Conservation (phyloP, 2,329 filamentous ascomycete species). For the Sporothrix phasma region DNA sequence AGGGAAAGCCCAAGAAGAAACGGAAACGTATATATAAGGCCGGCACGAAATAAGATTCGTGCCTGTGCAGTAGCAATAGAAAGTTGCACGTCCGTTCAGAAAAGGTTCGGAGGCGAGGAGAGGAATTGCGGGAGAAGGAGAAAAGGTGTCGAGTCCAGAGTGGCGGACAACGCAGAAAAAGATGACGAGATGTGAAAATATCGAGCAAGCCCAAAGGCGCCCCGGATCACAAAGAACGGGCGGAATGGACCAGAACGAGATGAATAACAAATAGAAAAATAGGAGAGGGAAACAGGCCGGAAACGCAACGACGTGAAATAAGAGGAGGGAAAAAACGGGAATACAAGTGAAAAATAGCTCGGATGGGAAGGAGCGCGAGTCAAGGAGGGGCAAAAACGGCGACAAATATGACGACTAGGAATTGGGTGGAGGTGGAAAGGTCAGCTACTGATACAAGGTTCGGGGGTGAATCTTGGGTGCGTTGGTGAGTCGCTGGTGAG, state of each 20-base stretch:
- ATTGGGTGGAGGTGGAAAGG: constrained; percentile 3
- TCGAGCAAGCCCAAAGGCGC: background rate
- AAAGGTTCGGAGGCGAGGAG: background rate
- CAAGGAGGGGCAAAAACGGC: constrained; percentile 17
- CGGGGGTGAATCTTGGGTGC: background rate
- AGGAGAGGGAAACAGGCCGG: constrained; percentile 5
- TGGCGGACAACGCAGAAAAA: background rate
- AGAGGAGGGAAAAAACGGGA: background rate
- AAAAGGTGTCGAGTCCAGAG: background rate
- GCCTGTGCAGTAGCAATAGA: background rate
- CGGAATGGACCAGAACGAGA: background rate
- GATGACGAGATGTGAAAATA: constrained; percentile 2
- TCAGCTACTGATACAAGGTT: background rate
- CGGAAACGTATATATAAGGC: background rate
- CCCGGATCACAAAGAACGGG: background rate
- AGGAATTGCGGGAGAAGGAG: background rate
- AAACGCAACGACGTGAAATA: constrained; percentile 6
- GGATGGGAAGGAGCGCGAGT: constrained; percentile 17
- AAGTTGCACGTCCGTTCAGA: background rate
- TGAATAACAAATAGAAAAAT: constrained; percentile 6
- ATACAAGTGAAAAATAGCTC: constrained; percentile 15
- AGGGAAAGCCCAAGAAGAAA: background rate
- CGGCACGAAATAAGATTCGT: background rate
- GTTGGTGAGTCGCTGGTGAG: background rate
- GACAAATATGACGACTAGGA: constrained; percentile 14